These are phyloP conservation scores for Yarrowia divulgata DNA, from an alignment of 805 yeast species.

Conservation along the genomic window DNA sequence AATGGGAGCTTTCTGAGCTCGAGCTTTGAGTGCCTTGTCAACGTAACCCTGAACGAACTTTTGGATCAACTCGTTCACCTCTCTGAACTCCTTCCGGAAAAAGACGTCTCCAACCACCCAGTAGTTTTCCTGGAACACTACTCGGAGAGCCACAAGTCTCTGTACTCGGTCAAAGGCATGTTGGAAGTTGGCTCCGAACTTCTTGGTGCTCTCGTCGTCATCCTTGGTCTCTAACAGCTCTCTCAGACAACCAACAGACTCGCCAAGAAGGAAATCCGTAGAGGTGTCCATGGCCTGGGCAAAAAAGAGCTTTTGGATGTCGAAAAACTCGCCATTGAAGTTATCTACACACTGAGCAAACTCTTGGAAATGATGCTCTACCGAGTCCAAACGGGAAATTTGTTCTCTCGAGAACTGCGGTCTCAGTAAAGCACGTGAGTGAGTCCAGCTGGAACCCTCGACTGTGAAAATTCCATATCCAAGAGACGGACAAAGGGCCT, in stretches of 20 bases:
- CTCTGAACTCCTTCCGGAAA: constrained; percentile 47
- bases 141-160: constrained; percentile 40
- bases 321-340: constrained; percentile 41
- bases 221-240: constrained; percentile 31
- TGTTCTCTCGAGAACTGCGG: constrained; percentile 21
- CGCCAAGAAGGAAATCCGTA: constrained; percentile 51
- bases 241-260: constrained; percentile 45
- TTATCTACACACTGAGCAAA: constrained; percentile 29
- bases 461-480: constrained; percentile 52
- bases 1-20: constrained; percentile 41
- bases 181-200: constrained; percentile 35
- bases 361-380: constrained; percentile 47
- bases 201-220: constrained; percentile 34
- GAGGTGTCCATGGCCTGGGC: constrained; percentile 41
- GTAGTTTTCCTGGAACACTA: constrained; percentile 43
- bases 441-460: constrained; percentile 51
- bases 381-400: constrained; percentile 43
- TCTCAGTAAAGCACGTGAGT: constrained; percentile 48
- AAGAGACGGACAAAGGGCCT: constrained; percentile 46
- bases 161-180: constrained; percentile 45
- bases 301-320: constrained; percentile 47
- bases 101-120: constrained; percentile 44
- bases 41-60: constrained; percentile 55
- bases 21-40: constrained; percentile 49
- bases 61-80: constrained; percentile 44